Evolutionary conservation across 1,139 yeast species (phyloP), one percentile per base, ranked within the genome.

Genomic region (Saccharomycopsis hybrid): DNA sequence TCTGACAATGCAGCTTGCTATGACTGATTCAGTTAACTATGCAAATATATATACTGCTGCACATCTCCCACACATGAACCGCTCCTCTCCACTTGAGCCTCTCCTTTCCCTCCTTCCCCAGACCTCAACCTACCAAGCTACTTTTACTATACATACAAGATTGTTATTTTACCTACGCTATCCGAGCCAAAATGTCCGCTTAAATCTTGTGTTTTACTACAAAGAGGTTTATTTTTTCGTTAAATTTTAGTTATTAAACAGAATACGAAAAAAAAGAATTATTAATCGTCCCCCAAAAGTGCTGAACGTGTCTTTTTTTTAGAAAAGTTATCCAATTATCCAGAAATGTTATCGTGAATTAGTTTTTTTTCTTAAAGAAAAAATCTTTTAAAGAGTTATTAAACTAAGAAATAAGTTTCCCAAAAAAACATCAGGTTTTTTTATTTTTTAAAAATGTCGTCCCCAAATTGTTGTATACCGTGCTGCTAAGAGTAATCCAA

Each of bases 181-280:
- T 13, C 11, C 8, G 29, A 13, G 24, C 35, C 47, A 51, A 51
- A 49, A 53, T 53, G 55, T 43, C 54, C 43, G 55, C 54, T 48
- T 53, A 53, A 53, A 53, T 53, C 54, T 51, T 48, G 48, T 48
- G 33, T 37, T 38, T n/a, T 11, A 31, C 24, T 41, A 36, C 18
- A 41, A 47, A 41, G 46, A 40, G 32, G 35, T n/a, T 40, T 38
- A 28, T 41, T 50, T 44, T 44, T 40, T 44, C 46, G 48, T 50
- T 48, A 48, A 43, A 33, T 35, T n/a, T n/a, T n/a, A n/a, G n/a
- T n/a, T n/a, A n/a, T n/a, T 31, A 37, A 24, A 49, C 28, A 41
- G 32, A 24, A 31, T 13, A 46, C 11, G 29, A 49, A 40, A 18
- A 35, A 40, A 28, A 48, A 33, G 30, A 45, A 24, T 44, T 38